Base-by-base conservation (phyloP, 768 basidiomycete genomes). In the Pleurotus djamor region DNA sequence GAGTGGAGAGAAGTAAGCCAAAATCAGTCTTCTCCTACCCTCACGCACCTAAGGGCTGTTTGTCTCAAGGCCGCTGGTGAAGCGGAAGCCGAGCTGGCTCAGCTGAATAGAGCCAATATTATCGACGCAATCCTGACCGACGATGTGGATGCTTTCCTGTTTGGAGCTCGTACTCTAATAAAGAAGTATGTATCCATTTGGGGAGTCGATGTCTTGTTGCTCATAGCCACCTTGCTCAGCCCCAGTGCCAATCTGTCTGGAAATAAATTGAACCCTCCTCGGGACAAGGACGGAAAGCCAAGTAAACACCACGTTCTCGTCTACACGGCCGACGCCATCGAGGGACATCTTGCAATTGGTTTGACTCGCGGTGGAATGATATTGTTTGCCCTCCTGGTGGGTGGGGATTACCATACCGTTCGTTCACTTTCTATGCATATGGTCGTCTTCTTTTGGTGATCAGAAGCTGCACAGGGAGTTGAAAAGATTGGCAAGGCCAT, bases 21-120 rank as follows among this genome's bases (percentile, higher is more conserved):
- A 13, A 37, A 35, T 3, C 8, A 48, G 59, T 34, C 21, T 28
- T 28, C 21, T 28, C 16, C 17, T 3, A 17, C 7, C 16, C 16
- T 32, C 17, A 28, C 9, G 84, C 85, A 67, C 54, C 33, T 14
- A 43, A 41, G 6, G 33, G 86, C 85, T 4, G 83, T 87, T 64
- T 47, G 7, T 47, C 83, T 84, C 0, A 82, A 89, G 65, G 73
- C 86, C 17, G 85, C 88, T 8, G 76, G 85, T 61, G 72, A 91
- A 67, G 56, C 28, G 41, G 45, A 32, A 41, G 55, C n/a, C 45
- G 57, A 37, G 72, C 76, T 33, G 83, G 86, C 0, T 67, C 62
- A 69, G 9, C 75, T 83, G 62, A 78, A 77, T 51, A 55, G 61
- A 2, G 52, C 60, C 32, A 76, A 74, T 6, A 58, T 69, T 52